Percentiles rank a stretch among this genome's conserved stretches.
phyloP scores from a whole-genome alignment of 768 basidiomycete species.

The Podaxis sp. region DNA sequence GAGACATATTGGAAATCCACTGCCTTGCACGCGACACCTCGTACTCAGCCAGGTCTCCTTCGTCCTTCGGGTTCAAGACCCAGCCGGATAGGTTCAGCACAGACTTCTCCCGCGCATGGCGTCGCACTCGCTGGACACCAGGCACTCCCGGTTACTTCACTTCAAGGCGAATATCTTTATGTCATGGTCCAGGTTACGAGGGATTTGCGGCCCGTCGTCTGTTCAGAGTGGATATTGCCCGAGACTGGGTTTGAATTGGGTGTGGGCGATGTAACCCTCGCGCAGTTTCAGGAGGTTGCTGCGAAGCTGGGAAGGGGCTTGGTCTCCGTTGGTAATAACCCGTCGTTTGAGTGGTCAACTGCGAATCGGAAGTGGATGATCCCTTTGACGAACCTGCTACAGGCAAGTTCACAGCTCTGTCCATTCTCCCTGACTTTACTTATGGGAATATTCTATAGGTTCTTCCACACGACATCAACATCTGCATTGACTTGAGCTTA shows the following conservation, averaged over 20 bases:
- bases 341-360: conserved; percentile 9
- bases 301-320: conserved; percentile 45
- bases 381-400: conserved; percentile 72
- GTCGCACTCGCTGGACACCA: conserved; percentile 46
- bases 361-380: conserved; percentile 46
- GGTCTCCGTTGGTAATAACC: conserved; percentile 19
- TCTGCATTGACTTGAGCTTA: conserved; percentile 84
- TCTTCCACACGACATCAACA: conserved; percentile 61
- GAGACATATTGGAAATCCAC: conserved; percentile 99
- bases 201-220: conserved; percentile 89
- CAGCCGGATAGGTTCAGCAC: conserved; percentile 52
- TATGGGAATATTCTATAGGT: conserved; percentile 36
- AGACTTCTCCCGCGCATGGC: conserved; percentile 68
- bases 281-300: conserved; percentile 76
- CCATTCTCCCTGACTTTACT: conserved; percentile 9
- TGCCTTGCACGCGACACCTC: conserved; percentile 45
- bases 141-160: conserved; percentile 82
- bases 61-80: conserved; percentile 39
- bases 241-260: conserved; percentile 70
- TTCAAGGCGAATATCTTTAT: conserved; percentile 87
- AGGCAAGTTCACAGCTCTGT: conserved; percentile 44
- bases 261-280: conserved; percentile 81
- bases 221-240: conserved; percentile 73
- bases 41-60: conserved; percentile 36
- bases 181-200: conserved; percentile 88